Base-by-base conservation (phyloP, 331 rosid species). In the Spiraea crenata region DNA sequence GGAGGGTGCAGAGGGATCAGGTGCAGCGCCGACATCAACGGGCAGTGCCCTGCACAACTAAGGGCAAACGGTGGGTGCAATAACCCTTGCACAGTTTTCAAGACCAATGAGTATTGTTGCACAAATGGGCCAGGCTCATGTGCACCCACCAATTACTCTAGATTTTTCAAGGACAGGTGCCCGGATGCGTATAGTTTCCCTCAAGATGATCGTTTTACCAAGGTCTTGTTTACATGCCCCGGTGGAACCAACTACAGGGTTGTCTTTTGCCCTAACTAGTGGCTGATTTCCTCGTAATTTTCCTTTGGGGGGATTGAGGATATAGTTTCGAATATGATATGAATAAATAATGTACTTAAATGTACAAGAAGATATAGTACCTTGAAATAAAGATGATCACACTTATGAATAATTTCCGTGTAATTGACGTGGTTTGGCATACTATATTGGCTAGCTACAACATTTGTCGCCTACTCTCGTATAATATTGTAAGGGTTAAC, bases 1-100 rank as follows among this genome's bases (percentile, higher is more conserved):
- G 9, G 12, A 14, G 54, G 44, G 54, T 57, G 74, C 47, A n/a
- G 38, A 3, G 49, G 35, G 9, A 42, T 42, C 44, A 39, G 20
- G 37, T 75, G 79, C 31, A n/a, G 19, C 0, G 74, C 37, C 1
- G 51, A 66, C 8, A 65, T 74, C 44, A 57, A 15, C 14, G 61
- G 35, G 0, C 58, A 44, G 48, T 65, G 72, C 16, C 72, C 72
- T 3, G 0, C 0, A 3, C 6, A 16, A 63, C 19, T 75, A 13
- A 42, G 14, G 37, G 68, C 52, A 0, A 63, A 46, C 0, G 79
- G 74, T 0, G 79, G 79, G 0, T 75, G 79, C 37, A 58, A 75
- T n/a, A 57, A 48, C 20, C 69, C 74, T 4, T 75, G 79, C 67
- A 63, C 51, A 4, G 67, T 41, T 34, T 39, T 16, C 50, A 9